Base-by-base conservation (phyloP, 2,329 filamentous ascomycete genomes). In the Stachybotrys chartarum region DNA sequence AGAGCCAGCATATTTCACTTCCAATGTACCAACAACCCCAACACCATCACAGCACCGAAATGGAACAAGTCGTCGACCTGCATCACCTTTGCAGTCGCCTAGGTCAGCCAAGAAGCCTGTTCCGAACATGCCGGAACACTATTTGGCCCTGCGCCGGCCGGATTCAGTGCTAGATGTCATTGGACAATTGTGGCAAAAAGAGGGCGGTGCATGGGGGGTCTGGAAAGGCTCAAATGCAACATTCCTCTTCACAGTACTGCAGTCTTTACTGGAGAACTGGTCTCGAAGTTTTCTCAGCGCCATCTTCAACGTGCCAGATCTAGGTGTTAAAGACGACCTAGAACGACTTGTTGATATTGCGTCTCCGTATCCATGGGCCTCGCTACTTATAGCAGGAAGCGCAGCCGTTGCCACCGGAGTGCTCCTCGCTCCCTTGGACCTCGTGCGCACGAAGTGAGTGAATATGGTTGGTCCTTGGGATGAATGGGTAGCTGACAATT, bases 151-250 rank as follows among this genome's bases (percentile, higher is more conserved):
- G 18, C 86, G 86, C 60, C 85, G 86, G 57, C 78, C 89, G 11
- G 88, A 93, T 67, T 93, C 92, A 1, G 78, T 97, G 56, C 82
- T 92, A 63, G 91, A 96, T 61, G 90, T 94, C 3, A 83, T 99
- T 57, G 86, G 86, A 7, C 88, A 95, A 68, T 75, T 97, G 18
- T 97, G 94, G 90, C 81, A 87, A 51, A 93, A 88, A 62, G 93
- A 96, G 68, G 90, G 91, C 42, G 90, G 91, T 42, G 87, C 87
- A 0, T 92, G 91, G 80, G 94, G 94, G 5, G 86, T 97, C 6
- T 99, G 93, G 92, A 97, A 97, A 70, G 85, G 87, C 8, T 90
- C 91, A 44, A 97, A 97, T 68, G 85, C 89, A 14, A 95, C 91
- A 1, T 99, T 97, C 66, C 78, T 97, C 52, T 96, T 97, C 73